phyloP scores from a whole-genome alignment of 2,329 filamentous ascomycete species.

The Aspergillus proliferans region DNA sequence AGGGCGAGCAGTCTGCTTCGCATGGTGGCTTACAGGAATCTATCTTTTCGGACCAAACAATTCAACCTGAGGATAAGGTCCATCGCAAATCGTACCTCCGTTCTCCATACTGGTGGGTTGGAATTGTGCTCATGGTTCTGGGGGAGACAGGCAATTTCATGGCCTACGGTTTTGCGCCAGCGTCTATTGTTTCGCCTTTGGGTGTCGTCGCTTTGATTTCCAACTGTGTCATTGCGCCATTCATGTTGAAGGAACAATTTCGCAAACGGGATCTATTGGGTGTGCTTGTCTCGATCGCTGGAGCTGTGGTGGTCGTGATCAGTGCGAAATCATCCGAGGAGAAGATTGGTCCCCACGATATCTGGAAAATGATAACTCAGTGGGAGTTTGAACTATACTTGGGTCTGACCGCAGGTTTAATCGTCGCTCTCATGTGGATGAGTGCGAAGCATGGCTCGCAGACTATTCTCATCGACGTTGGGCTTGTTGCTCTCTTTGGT shows the following conservation, averaged over 20 bases:
- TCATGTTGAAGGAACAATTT: constrained; percentile 88
- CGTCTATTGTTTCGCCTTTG: constrained; percentile 91
- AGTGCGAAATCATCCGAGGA: constrained; percentile 85
- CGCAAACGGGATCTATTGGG: constrained; percentile 79
- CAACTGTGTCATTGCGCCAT: constrained; percentile 92
- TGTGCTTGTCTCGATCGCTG: constrained; percentile 77
- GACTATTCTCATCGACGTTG: constrained; percentile 85
- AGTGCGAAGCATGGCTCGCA: constrained; percentile 78
- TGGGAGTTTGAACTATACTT: constrained; percentile 90
- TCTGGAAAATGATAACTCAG: constrained; percentile 80
- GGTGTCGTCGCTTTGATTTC: constrained; percentile 95
- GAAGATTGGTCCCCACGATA: constrained; percentile 82
- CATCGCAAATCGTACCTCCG: constrained; percentile 70
- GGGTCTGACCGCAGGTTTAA: constrained; percentile 66
- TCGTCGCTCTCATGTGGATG: constrained; percentile 69
- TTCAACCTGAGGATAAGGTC: constrained; percentile 33
- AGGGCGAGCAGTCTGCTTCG: constrained; percentile 39
- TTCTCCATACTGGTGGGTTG: constrained; percentile 94
- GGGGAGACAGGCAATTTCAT: constrained; percentile 95
- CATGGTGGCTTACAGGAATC: constrained; percentile 24
- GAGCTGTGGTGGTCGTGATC: constrained; percentile 86
- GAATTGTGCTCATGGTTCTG: constrained; percentile 84
- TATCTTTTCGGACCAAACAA: constrained; percentile 35
- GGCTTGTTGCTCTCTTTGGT: constrained; percentile 90
- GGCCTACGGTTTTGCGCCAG: constrained; percentile 94